Percentiles rank a stretch among this genome's conserved stretches.
These are phyloP conservation scores for Chlamydomonas sphaeroides DNA, from an alignment of 139 green algal species.

Conservation along the genomic window DNA sequence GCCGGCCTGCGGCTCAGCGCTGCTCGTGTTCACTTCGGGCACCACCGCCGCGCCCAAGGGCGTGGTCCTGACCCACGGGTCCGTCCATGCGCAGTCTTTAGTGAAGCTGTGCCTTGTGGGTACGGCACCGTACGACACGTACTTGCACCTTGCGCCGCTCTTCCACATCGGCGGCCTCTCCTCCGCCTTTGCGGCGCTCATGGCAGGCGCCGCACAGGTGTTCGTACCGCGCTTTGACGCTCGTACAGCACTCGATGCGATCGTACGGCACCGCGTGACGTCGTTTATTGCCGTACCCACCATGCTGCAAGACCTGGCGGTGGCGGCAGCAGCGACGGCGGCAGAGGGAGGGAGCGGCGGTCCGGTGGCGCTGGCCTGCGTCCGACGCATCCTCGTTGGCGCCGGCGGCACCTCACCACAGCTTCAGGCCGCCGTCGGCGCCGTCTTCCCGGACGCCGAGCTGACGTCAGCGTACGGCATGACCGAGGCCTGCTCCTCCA, in stretches of 20 bases:
- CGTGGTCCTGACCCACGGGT: conserved; percentile 68
- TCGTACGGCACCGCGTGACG: conserved; percentile 66
- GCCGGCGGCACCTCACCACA: conserved; percentile 32
- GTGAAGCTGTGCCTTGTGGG: conserved; percentile 76
- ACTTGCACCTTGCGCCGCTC: conserved; percentile 89
- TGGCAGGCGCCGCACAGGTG: conserved; percentile 71
- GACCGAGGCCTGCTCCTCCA: conserved; percentile 85
- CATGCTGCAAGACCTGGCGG: conserved; percentile 84
- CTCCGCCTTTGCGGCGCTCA: conserved; percentile 80
- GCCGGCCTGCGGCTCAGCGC: conserved; percentile 28
- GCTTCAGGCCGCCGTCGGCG: conserved; percentile 22
- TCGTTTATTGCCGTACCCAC: conserved; percentile 88
- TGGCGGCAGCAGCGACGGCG: neutral
- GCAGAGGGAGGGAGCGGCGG: neutral
- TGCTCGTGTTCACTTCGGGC: conserved; percentile 74
- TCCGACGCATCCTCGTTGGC: conserved; percentile 45
- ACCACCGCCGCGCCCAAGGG: conserved; percentile 77
- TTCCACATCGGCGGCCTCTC: conserved; percentile 91
- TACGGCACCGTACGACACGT: conserved; percentile 78
- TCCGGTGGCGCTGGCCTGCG: neutral
- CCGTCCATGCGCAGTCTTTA: conserved; percentile 77
- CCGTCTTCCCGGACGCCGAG: conserved; percentile 66
- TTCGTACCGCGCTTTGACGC: conserved; percentile 59
- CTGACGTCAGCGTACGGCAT: conserved; percentile 88
- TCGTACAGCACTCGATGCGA: neutral